Evolutionary conservation across 495 filamentous ascomycete genomes (phyloP).

Genomic region (Echria macrotheca): DNA sequence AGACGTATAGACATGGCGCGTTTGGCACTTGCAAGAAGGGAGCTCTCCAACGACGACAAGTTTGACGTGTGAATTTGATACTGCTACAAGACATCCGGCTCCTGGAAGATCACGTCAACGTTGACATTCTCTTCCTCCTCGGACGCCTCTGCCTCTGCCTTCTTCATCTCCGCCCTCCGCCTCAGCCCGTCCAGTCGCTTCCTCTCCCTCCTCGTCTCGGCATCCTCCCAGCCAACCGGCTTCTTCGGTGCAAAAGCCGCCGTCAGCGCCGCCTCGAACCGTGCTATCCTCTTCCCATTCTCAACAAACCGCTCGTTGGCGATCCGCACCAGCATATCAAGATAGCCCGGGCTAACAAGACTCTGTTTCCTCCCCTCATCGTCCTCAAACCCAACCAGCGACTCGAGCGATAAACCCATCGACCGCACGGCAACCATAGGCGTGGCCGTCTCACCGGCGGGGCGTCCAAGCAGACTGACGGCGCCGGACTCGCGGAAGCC

Average conservation of each 20-base stretch:
- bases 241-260: slow-evolving; percentile 27
- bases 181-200: slow-evolving; percentile 58
- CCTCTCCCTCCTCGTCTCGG: slow-evolving; percentile 49
- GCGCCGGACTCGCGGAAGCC: slow-evolving; percentile 90
- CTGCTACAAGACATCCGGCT: slow-evolving; percentile 12
- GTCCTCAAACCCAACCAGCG: slow-evolving; percentile 59
- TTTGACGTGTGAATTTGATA: no score
- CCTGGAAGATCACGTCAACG: slow-evolving; percentile 13
- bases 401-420: slow-evolving; percentile 72
- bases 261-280: slow-evolving; percentile 47
- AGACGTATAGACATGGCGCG: slow-evolving; percentile 6
- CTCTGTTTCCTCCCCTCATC: slow-evolving; percentile 11
- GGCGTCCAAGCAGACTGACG: slow-evolving; percentile 30
- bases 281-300: slow-evolving; percentile 63
- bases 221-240: slow-evolving; percentile 51
- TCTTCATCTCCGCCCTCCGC: slow-evolving; percentile 36
- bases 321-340: slow-evolving; percentile 58
- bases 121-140: slow-evolving; percentile 17
- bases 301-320: slow-evolving; percentile 72
- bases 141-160: slow-evolving; percentile 6
- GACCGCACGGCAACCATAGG: slow-evolving; percentile 82
- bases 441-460: slow-evolving; percentile 27
- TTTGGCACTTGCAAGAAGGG: not conserved
- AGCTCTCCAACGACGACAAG: no score
- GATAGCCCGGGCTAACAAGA: slow-evolving; percentile 51